phyloP scores from a whole-genome alignment of 2,329 filamentous ascomycete genomes.

The Cercospora janseana region DNA sequence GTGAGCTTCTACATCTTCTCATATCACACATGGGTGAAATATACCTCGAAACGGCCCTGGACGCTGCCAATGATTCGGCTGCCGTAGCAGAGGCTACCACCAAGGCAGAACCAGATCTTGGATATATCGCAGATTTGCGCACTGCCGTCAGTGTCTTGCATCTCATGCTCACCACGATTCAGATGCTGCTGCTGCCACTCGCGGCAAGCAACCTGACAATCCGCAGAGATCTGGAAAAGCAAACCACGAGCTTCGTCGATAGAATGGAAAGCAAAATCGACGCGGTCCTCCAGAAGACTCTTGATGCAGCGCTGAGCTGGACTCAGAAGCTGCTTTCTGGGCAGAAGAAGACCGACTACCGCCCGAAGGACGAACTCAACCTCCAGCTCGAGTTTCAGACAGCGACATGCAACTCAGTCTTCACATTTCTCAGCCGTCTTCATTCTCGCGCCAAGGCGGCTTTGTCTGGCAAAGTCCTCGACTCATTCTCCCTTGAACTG shows the following conservation, averaged over 20 bases:
- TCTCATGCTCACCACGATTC: constrained; percentile 88
- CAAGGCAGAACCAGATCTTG: constrained; percentile 83
- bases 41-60: constrained; percentile 64
- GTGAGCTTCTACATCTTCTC: constrained; percentile 76
- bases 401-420: constrained; percentile 76
- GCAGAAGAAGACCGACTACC: constrained; percentile 87
- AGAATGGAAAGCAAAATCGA: constrained; percentile 83
- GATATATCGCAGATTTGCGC: constrained; percentile 74
- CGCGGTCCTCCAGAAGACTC: constrained; percentile 64
- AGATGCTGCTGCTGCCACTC: constrained; percentile 83
- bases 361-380: constrained; percentile 75
- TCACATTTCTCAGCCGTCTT: constrained; percentile 69
- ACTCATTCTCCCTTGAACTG: constrained; percentile 78
- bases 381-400: constrained; percentile 76
- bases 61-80: constrained; percentile 71
- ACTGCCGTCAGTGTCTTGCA: constrained; percentile 85
- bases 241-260: constrained; percentile 68
- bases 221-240: constrained; percentile 82
- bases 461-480: constrained; percentile 79
- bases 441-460: constrained; percentile 63
- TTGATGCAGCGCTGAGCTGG: constrained; percentile 75
- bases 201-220: constrained; percentile 88
- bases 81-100: constrained; percentile 67
- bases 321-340: constrained; percentile 67
- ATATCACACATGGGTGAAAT: constrained; percentile 86